Percentiles rank a stretch among this genome's conserved stretches.
Evolutionary conservation across 352 stramenopile species (phyloP).

Genomic region (Albugo candida): DNA sequence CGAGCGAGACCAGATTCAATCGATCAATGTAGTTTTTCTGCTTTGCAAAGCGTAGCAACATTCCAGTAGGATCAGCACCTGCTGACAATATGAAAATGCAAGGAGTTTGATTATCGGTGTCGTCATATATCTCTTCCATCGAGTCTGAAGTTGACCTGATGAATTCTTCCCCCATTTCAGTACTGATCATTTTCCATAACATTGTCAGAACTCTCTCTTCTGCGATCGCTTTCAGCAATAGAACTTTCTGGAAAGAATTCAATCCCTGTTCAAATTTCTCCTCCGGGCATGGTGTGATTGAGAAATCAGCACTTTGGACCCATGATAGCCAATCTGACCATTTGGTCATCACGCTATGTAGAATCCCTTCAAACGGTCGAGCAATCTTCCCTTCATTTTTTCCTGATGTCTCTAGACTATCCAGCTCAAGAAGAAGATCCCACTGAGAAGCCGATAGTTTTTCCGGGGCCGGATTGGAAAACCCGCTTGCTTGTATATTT

Average conservation of each 20-base stretch:
- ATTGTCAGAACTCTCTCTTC: slow-evolving; percentile 82
- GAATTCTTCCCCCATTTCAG: slow-evolving; percentile 75
- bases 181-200: slow-evolving; percentile 70
- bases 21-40: slow-evolving; percentile 75
- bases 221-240: slow-evolving; percentile 54
- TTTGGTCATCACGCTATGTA: slow-evolving; percentile 30
- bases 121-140: slow-evolving; percentile 88
- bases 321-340: slow-evolving; percentile 39
- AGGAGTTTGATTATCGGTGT: slow-evolving; percentile 81
- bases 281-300: slow-evolving; percentile 22
- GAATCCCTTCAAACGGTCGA: slow-evolving; percentile 37
- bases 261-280: slow-evolving; percentile 17
- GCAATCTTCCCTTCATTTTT: slow-evolving; percentile 8
- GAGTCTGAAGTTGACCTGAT: slow-evolving; percentile 55
- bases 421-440: slow-evolving; percentile 63
- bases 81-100: slow-evolving; percentile 88
- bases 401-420: slow-evolving; percentile 16
- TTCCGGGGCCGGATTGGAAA: slow-evolving; percentile 39
- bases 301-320: slow-evolving; percentile 25
- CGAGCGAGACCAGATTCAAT: slow-evolving; percentile 83
- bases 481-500: slow-evolving; percentile 7
- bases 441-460: slow-evolving; percentile 60
- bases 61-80: slow-evolving; percentile 81
- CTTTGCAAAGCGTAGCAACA: slow-evolving; percentile 85
- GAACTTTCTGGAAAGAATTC: slow-evolving; percentile 50